These are phyloP conservation scores for Penicillium sp. DNA, from an alignment of 2,329 filamentous ascomycete genomes.

Conservation along the genomic window DNA sequence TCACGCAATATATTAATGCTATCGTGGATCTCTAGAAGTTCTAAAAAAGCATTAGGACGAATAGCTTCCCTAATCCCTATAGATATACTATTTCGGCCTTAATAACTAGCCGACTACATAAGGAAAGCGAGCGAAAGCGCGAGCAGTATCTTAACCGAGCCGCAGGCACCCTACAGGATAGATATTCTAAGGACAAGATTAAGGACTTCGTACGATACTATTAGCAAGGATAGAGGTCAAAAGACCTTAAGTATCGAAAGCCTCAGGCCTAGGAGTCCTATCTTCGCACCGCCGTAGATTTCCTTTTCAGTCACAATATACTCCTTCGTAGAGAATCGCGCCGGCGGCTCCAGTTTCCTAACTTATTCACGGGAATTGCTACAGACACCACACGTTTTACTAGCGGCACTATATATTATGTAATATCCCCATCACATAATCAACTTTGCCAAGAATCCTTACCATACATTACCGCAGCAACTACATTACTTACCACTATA, in stretches of 20 bases:
- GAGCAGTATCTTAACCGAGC: too few relatives aligned
- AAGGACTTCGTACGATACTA: background rate
- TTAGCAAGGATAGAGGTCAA: background rate
- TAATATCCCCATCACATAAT: background rate
- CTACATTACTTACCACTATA: background rate
- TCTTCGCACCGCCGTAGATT: background rate
- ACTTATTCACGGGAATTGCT: too few relatives aligned
- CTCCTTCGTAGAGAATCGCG: background rate
- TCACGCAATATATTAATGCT: too few relatives aligned
- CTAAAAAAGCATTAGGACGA: too few relatives aligned
- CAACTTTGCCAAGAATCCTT: background rate
- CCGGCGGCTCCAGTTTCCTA: background rate
- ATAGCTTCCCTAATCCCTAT: too few relatives aligned
- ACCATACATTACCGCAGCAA: slow-evolving; percentile 1
- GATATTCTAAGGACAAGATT: too few relatives aligned
- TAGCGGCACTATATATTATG: background rate
- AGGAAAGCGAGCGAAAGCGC: too few relatives aligned
- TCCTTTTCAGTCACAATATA: background rate
- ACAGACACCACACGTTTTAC: too few relatives aligned
- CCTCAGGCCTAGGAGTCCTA: background rate
- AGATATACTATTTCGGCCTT: too few relatives aligned
- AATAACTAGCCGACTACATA: too few relatives aligned
- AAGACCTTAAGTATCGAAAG: background rate
- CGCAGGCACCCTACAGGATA: too few relatives aligned
- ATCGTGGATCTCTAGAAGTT: too few relatives aligned